Base-by-base conservation (phyloP, 2,329 filamentous ascomycete species). In the Aspergillus sp. region DNA sequence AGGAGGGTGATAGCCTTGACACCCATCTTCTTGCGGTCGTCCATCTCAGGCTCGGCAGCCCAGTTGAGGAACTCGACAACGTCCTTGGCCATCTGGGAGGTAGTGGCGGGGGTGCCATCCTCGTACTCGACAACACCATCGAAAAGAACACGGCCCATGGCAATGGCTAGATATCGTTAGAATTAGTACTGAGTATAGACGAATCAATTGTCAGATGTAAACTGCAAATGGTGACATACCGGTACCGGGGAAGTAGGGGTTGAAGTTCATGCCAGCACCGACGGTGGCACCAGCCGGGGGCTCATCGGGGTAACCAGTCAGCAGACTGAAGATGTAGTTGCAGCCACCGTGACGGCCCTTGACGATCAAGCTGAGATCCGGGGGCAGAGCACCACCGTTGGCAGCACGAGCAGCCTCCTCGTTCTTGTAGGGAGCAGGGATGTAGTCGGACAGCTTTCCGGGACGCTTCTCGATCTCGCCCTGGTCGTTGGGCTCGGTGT, bases 31-130 rank as follows among this genome's bases (percentile, higher is more conserved):
- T 99, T 99, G 77, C 95, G 91, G 78, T 97, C 89, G 76, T 99
- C 95, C 92, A 97, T 97, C 85, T 99, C 95, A 52, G 95, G 95
- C 84, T 99, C 95, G 60, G 95, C 93, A 57, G 95, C 86, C 95
- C 95, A 99, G 89, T 99, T 98, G 76, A 99, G 86, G 85, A 99
- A 99, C 82, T 99, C 95, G 63, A 91, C 89, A 63, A 99, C 95
- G 72, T 99, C 95, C 89, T 99, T 99, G 80, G 95, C 95, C 95
- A 99, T 99, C 84, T 99, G 95, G 65, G 94, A 97, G 68, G 92
- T 92, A 64, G 94, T 91, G 53, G 95, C 95, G 55, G 92, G 91
- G 45, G 95, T 99, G 65, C 87, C 92, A 70, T 99, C 95, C 79
- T 99, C 95, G 82, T 98, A 99, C 80, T 99, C 95, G 66, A 99